Base-by-base conservation (phyloP, 257 asterid genomes). In the Vinca minor region DNA sequence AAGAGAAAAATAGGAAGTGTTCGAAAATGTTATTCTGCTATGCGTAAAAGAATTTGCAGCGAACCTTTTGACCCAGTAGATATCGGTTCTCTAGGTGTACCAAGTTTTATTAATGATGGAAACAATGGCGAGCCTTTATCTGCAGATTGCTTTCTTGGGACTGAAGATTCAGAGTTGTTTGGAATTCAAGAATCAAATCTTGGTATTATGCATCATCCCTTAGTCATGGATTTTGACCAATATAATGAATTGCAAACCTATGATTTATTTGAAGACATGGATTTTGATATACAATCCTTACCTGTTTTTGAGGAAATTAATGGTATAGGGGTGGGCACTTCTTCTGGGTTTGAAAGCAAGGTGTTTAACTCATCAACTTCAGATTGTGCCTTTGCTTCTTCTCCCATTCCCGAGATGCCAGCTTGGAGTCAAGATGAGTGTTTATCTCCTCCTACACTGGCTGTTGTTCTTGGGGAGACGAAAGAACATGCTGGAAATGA, bases 1-100 rank as follows among this genome's bases (percentile, higher is more conserved):
- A 91, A 91, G 84, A 80, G 95, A 76, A 88, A 77, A 77, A 50
- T 68, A 36, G 84, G 77, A 66, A 84, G 83, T 73, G 53, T 88
- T 71, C 75, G 85, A 14, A 74, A 67, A 65, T 55, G 78, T 36
- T 91, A 88, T 57, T 83, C 84, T 73, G 71, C 86, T 14, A 77
- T 80, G 96, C 82, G 84, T 18, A 85, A 86, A 79, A 87, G 89
- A 77, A 73, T 90, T 45, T 50, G 81, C 54, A 75, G 57, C 15
- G 88, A 72, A 46, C 82, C 86, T 21, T 57, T 80, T 50, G 75
- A 68, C 52, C 25, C 76, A 28, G 73, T 62, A 75, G 83, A 61
- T 54, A 55, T 73, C 53, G 61, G 72, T 77, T 74, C 74, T 69
- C 76, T 72, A 67, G 66, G 68, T 25, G 76, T 64, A 38, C 71